Percentiles rank a stretch among this genome's conserved stretches.
phyloP scores from a whole-genome alignment of 2,329 filamentous ascomycete genomes.

The Apiospora malaysiana region DNA sequence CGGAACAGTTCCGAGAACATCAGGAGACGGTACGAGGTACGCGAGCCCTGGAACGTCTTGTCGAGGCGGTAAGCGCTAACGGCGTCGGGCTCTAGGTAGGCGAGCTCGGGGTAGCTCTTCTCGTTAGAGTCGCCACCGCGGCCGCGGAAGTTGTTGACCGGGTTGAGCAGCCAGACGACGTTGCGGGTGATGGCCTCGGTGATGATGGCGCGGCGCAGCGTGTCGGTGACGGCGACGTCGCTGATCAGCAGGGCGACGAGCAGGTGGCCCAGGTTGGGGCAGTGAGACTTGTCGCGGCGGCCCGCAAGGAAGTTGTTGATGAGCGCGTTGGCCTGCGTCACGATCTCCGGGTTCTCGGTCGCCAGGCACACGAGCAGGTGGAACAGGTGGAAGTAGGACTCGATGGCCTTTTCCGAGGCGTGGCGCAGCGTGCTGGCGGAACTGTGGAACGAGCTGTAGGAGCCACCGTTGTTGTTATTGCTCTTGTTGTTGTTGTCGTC shows the following conservation, averaged over 20 bases:
- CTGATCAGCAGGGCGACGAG: slow-evolving; percentile 54
- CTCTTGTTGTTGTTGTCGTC: slow-evolving; percentile 24
- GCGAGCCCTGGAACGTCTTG: slow-evolving; percentile 52
- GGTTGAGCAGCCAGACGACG: slow-evolving; percentile 57
- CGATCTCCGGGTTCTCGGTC: slow-evolving; percentile 42
- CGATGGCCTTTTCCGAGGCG: slow-evolving; percentile 58
- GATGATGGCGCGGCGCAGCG: slow-evolving; percentile 49
- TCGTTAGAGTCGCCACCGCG: slow-evolving; percentile 34
- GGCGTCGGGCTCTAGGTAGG: slow-evolving; percentile 48
- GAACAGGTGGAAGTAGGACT: slow-evolving; percentile 58
- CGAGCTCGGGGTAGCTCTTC: slow-evolving; percentile 44
- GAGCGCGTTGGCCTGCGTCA: slow-evolving; percentile 46
- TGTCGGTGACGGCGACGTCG: slow-evolving; percentile 46
- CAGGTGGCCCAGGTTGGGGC: slow-evolving; percentile 55
- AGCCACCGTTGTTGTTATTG: neutral
- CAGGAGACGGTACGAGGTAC: slow-evolving; percentile 55
- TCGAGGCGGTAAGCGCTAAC: slow-evolving; percentile 52
- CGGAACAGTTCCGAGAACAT: slow-evolving; percentile 60
- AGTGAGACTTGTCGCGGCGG: slow-evolving; percentile 46
- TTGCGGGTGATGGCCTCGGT: slow-evolving; percentile 56
- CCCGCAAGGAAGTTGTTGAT: slow-evolving; percentile 47
- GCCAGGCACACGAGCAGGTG: slow-evolving; percentile 56
- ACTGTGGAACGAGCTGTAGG: slow-evolving; percentile 18
- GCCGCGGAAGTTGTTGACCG: slow-evolving; percentile 23
- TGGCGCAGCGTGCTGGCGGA: slow-evolving; percentile 49